These are phyloP conservation scores for Lojkania enalia DNA, from an alignment of 2,329 filamentous ascomycete species.

Conservation along the genomic window DNA sequence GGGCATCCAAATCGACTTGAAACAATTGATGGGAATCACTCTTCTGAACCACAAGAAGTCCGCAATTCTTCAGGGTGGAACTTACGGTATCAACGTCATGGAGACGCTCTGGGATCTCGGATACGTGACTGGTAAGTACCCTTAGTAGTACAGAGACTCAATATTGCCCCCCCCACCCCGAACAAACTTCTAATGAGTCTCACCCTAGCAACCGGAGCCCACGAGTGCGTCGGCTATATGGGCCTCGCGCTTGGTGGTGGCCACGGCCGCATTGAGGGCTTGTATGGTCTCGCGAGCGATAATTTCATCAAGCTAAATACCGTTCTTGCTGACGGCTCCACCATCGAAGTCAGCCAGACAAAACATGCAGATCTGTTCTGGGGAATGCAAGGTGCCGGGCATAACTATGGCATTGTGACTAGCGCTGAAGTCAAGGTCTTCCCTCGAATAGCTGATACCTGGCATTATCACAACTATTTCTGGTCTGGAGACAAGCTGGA, in stretches of 20 bases:
- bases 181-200: no score
- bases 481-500: slow-evolving; percentile 13
- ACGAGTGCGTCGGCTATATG: slow-evolving; percentile 11
- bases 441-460: slow-evolving; percentile 8
- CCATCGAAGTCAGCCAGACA: not conserved
- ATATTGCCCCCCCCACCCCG: no score
- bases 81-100: no score
- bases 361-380: slow-evolving; percentile 7
- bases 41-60: no score
- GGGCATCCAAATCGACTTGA: no score
- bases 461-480: slow-evolving; percentile 7
- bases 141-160: no score
- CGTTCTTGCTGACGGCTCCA: slow-evolving; percentile 5
- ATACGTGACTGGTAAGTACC: no score
- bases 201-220: slow-evolving; percentile 12
- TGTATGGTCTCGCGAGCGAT: slow-evolving; percentile 13
- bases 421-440: slow-evolving; percentile 14
- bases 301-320: slow-evolving; percentile 9
- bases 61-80: no score
- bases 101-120: no score
- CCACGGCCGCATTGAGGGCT: slow-evolving; percentile 17
- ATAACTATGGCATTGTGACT: slow-evolving; percentile 28
- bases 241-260: slow-evolving; percentile 15
- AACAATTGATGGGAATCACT: no score
- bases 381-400: slow-evolving; percentile 9